These are phyloP conservation scores for Suillus subaureus DNA, from an alignment of 768 basidiomycete genomes.

Conservation along the genomic window DNA sequence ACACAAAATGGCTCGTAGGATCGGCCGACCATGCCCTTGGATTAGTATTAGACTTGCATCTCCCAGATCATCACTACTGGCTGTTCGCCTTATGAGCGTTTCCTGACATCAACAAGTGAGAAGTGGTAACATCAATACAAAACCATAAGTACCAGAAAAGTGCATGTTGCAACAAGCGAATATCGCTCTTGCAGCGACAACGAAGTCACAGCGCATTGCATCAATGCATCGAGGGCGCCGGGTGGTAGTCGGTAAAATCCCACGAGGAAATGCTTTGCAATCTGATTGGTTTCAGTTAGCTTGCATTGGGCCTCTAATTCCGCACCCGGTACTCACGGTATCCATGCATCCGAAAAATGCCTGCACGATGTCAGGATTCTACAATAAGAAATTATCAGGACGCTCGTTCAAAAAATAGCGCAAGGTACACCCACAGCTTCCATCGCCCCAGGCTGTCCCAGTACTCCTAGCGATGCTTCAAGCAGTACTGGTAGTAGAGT, in stretches of 20 bases:
- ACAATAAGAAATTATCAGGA: slow-evolving; percentile 14
- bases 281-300: background rate
- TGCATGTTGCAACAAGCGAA: slow-evolving; percentile 79
- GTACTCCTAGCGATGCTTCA: slow-evolving; percentile 52
- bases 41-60: slow-evolving; percentile 55
- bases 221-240: slow-evolving; percentile 63
- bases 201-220: slow-evolving; percentile 69
- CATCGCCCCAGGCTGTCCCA: slow-evolving; percentile 67
- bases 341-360: slow-evolving; percentile 87
- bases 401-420: background rate
- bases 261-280: slow-evolving; percentile 28
- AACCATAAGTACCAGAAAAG: slow-evolving; percentile 67
- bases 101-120: slow-evolving; percentile 40
- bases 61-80: slow-evolving; percentile 61
- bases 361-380: slow-evolving; percentile 94
- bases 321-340: slow-evolving; percentile 46
- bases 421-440: slow-evolving; percentile 54
- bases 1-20: slow-evolving; percentile 72
- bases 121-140: slow-evolving; percentile 8
- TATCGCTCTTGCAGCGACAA: slow-evolving; percentile 82
- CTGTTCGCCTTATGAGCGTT: slow-evolving; percentile 66
- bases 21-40: slow-evolving; percentile 56
- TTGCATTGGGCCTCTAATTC: background rate
- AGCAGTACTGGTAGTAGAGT: slow-evolving; percentile 59
- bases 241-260: slow-evolving; percentile 65